A percentile compares a stretch with the other conserved stretches of the same genome.
phyloP scores from a whole-genome alignment of 306 rosid species.

The Cicer chorassanicum region DNA sequence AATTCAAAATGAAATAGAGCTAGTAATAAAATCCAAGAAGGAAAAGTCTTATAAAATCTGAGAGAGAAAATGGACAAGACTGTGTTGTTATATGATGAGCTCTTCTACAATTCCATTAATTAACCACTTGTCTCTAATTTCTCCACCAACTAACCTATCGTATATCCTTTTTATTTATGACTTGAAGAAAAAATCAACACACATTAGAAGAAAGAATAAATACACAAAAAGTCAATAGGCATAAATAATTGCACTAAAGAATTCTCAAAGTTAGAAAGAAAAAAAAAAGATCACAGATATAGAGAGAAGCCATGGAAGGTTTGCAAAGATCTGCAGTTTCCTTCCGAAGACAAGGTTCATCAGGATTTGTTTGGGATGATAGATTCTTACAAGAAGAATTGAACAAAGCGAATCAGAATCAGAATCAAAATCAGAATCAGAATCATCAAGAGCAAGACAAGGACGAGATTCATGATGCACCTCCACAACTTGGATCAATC shows the following conservation, averaged over 20 bases:
- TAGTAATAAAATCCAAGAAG: not conserved
- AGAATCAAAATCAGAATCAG: not conserved
- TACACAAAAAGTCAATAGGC: not conserved
- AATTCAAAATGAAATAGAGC: no score
- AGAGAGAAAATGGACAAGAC: constrained; percentile 34
- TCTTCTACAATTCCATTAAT: constrained; percentile 5
- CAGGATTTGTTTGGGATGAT: constrained; percentile 83
- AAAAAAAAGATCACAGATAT: not conserved
- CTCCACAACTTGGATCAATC: constrained; percentile 43
- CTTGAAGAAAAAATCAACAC: not conserved
- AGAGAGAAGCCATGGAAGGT: constrained; percentile 60
- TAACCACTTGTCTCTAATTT: constrained; percentile 24
- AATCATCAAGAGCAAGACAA: constrained; percentile 21
- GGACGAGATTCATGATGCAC: constrained; percentile 3
- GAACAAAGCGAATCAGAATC: constrained; percentile 35
- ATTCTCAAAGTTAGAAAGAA: not conserved
- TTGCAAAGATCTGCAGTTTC: constrained; percentile 85
- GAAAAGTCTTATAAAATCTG: not conserved
- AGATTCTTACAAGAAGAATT: constrained; percentile 56
- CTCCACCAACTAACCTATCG: constrained; percentile 10
- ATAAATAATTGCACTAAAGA: not conserved
- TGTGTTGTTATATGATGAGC: constrained; percentile 33
- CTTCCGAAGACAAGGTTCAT: constrained; percentile 85
- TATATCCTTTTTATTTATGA: not conserved
- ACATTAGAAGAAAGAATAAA: not conserved